These are phyloP conservation scores for Aureobasidium zeae DNA, from an alignment of 2,329 filamentous ascomycete species.

Conservation along the genomic window DNA sequence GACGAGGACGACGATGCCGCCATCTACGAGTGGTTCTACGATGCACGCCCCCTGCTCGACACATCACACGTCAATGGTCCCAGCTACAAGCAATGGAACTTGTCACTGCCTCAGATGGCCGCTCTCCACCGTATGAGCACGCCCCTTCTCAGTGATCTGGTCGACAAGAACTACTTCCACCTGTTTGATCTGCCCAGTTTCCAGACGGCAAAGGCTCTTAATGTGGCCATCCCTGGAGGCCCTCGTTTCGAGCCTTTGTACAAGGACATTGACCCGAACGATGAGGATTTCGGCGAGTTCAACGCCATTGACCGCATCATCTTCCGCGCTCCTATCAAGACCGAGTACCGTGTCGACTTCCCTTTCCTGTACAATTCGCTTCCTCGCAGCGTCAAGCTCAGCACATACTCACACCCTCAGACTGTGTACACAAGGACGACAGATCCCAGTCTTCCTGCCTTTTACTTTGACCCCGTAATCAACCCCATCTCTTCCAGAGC, in stretches of 20 bases:
- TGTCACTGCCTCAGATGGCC: conserved; percentile 90
- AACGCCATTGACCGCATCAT: conserved; percentile 99
- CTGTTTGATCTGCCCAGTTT: conserved; percentile 95
- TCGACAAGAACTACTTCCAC: conserved; percentile 96
- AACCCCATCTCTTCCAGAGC: conserved; percentile 95
- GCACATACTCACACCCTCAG: conserved; percentile 91
- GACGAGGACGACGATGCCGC: conserved; percentile 87
- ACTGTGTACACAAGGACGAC: conserved; percentile 83
- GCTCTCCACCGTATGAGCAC: conserved; percentile 85
- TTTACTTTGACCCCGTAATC: conserved; percentile 96
- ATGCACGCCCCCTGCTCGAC: conserved; percentile 81
- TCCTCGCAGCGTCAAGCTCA: conserved; percentile 83
- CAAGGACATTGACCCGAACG: conserved; percentile 97
- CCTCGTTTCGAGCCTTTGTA: conserved; percentile 94
- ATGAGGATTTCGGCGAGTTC: conserved; percentile 98
- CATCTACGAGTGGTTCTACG: conserved; percentile 96
- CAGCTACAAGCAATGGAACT: conserved; percentile 94
- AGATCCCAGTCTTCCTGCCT: conserved; percentile 81
- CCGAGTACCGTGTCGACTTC: conserved; percentile 89
- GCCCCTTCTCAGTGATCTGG: conserved; percentile 80
- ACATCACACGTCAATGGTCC: conserved; percentile 91
- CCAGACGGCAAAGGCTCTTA: conserved; percentile 89
- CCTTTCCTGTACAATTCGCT: conserved; percentile 95
- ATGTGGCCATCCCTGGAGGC: conserved; percentile 94
- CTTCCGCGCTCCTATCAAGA: conserved; percentile 88